Percentiles rank a stretch among this genome's conserved stretches.
These are phyloP conservation scores for Lactarius hengduanensis DNA, from an alignment of 768 basidiomycete species.

Conservation along the genomic window DNA sequence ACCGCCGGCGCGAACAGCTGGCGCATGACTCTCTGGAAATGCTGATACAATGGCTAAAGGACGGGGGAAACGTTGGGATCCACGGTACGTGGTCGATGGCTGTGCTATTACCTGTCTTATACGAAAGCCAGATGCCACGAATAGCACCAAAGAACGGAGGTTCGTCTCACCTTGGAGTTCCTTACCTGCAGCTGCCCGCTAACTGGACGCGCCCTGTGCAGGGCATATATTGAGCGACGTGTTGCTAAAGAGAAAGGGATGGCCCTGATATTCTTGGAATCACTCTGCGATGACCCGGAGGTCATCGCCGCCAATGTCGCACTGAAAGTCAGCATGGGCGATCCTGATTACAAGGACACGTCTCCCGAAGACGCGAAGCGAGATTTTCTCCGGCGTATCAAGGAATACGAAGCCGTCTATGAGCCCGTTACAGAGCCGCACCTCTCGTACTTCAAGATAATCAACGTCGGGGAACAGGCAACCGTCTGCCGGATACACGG, in stretches of 20 bases:
- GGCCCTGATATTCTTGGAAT: slow-evolving; percentile 90
- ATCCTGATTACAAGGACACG: slow-evolving; percentile 95
- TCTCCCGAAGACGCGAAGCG: slow-evolving; percentile 79
- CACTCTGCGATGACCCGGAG: slow-evolving; percentile 88
- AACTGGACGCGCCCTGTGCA: slow-evolving; percentile 32
- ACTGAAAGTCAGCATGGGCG: slow-evolving; percentile 92
- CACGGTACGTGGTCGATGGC: slow-evolving; percentile 59
- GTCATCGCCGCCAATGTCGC: slow-evolving; percentile 96
- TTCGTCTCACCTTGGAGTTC: slow-evolving; percentile 33
- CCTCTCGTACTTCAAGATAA: slow-evolving; percentile 87
- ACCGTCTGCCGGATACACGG: slow-evolving; percentile 86
- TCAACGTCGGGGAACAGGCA: slow-evolving; percentile 90
- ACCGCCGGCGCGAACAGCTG: slow-evolving; percentile 71
- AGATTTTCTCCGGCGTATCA: slow-evolving; percentile 91
- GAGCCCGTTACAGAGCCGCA: slow-evolving; percentile 92
- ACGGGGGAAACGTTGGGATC: slow-evolving; percentile 95
- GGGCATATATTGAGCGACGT: slow-evolving; percentile 81
- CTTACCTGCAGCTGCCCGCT: not conserved
- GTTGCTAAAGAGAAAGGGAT: slow-evolving; percentile 86
- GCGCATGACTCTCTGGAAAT: slow-evolving; percentile 93
- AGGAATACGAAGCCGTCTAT: slow-evolving; percentile 92
- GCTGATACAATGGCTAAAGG: slow-evolving; percentile 92
- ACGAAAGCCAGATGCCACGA: slow-evolving; percentile 81
- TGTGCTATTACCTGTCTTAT: slow-evolving; percentile 1
- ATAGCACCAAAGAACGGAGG: slow-evolving; percentile 80